phyloP scores from a whole-genome alignment of 306 rosid species.

The Dalbergia cochinchinensis region DNA sequence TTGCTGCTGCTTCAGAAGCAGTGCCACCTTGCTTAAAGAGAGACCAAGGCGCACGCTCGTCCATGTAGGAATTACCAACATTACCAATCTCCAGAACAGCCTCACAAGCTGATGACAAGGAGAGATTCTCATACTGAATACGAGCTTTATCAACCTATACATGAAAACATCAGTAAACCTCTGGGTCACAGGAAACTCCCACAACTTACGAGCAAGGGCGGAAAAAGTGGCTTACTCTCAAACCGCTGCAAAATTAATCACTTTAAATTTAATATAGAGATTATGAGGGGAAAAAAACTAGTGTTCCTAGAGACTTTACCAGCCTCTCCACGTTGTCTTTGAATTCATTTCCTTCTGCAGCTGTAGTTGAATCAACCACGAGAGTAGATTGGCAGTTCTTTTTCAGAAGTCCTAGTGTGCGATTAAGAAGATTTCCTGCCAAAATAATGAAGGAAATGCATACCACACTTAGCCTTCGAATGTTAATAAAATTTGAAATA shows the following conservation, averaged over 20 bases:
- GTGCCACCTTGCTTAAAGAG: slow-evolving; percentile 87
- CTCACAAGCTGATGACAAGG: slow-evolving; percentile 92
- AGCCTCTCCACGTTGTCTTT: slow-evolving; percentile 74
- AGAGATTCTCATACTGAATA: slow-evolving; percentile 72
- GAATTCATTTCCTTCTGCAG: slow-evolving; percentile 80
- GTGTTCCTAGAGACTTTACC: slow-evolving; percentile 55
- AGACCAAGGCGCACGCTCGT: slow-evolving; percentile 93
- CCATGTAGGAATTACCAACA: slow-evolving; percentile 88
- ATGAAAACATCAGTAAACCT: slow-evolving; percentile 33
- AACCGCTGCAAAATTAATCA: slow-evolving; percentile 23
- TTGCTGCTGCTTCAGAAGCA: slow-evolving; percentile 85
- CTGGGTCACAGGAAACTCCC: slow-evolving; percentile 11
- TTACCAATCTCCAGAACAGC: slow-evolving; percentile 86
- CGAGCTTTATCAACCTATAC: slow-evolving; percentile 77
- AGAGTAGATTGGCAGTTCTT: slow-evolving; percentile 91
- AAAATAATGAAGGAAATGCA: slow-evolving; percentile 38
- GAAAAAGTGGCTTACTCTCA: not conserved
- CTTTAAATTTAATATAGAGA: slow-evolving; percentile 15
- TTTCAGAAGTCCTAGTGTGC: slow-evolving; percentile 87
- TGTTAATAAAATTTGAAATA: not conserved
- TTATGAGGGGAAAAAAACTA: not conserved
- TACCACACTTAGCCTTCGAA: slow-evolving; percentile 28
- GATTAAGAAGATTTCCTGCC: slow-evolving; percentile 95
- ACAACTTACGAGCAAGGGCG: slow-evolving; percentile 20
- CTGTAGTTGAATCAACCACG: slow-evolving; percentile 71